Evolutionary conservation across 2,329 filamentous ascomycete genomes (phyloP), one percentile per base, ranked within the genome.

Genomic region (Colletotrichum lentis): DNA sequence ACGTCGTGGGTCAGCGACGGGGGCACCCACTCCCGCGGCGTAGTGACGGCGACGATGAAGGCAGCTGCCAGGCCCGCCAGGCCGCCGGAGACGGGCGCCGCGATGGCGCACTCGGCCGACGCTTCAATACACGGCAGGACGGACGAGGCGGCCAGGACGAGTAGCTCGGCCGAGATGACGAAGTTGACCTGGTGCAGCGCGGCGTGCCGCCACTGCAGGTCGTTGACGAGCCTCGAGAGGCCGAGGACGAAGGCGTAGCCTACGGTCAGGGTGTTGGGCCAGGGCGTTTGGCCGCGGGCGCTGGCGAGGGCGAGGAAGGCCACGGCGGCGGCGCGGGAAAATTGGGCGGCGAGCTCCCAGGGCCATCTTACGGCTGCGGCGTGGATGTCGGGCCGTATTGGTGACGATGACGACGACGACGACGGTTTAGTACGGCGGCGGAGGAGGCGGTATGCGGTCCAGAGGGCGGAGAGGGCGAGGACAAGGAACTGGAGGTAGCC

Each of bases 11-110:
- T 75, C 47, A 81, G 67, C 5, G 77, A 77, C 4, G 83, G 81
- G 18, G 83, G 83, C 3, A 80, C 71, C 85, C 85, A 86, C 73
- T 84, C 82, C 65, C 83, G 79, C 0, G 83, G 85, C 1, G 85
- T 85, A 52, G 76, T 69, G 41, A 81, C 68, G 62, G 84, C 82
- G 43, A 84, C 65, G 52, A 78, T 54, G 41, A 80, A 74, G 31
- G 80, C 77, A 35, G 76, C 75, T 5, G 74, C 74, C 37, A 85
- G 74, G 24, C 78, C 76, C 1, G 75, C 69, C 37, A 82, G 72
- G 46, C 77, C 77, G 43, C 76, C 78, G 16, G 79, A 72, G 53
- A 80, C 70, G 18, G 64, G 71, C 22, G 20, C 66, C 24, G 43
- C 68, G 37, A 74, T 63, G 62, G 73, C 69, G 71, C 77, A 80